Conservation (phyloP, 495 filamentous ascomycete genomes). For the Geoglossum glabrum region DNA sequence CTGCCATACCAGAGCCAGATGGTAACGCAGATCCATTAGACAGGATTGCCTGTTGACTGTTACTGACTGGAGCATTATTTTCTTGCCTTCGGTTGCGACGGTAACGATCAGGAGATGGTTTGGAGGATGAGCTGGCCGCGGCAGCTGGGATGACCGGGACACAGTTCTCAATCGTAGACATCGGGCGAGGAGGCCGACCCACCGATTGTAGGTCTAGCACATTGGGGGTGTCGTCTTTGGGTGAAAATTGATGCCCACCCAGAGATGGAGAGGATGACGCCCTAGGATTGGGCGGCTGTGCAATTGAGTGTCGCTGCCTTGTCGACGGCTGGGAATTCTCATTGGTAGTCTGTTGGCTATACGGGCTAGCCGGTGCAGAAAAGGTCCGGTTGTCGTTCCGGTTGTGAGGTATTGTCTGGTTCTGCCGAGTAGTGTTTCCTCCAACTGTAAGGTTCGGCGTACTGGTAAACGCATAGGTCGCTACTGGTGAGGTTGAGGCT, state of each 20-base stretch:
- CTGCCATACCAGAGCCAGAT: conserved; percentile 4
- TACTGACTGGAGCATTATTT: neutral
- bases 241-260: conserved; percentile 9
- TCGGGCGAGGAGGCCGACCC: conserved; percentile 19
- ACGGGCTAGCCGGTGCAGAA: conserved; percentile 38
- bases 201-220: conserved; percentile 17
- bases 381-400: conserved; percentile 46
- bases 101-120: conserved; percentile 32
- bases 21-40: neutral
- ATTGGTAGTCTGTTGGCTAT: conserved; percentile 20
- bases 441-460: conserved; percentile 39
- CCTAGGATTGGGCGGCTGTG: conserved; percentile 7
- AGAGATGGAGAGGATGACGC: conserved; percentile 27
- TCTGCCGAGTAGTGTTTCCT: neutral
- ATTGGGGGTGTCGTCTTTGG: conserved; percentile 29
- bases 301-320: conserved; percentile 12
- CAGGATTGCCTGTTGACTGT: neutral
- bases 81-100: conserved; percentile 21
- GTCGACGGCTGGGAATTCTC: conserved; percentile 13
- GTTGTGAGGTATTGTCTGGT: conserved; percentile 27
- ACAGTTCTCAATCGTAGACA: conserved; percentile 5
- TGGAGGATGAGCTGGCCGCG: conserved; percentile 19
- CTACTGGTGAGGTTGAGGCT: conserved; percentile 39
- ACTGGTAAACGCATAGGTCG: conserved; percentile 70
- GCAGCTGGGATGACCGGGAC: conserved; percentile 12